Conservation (phyloP, 1,284 basidiomycete species). For the Austroboletus novae-zelandiae region DNA sequence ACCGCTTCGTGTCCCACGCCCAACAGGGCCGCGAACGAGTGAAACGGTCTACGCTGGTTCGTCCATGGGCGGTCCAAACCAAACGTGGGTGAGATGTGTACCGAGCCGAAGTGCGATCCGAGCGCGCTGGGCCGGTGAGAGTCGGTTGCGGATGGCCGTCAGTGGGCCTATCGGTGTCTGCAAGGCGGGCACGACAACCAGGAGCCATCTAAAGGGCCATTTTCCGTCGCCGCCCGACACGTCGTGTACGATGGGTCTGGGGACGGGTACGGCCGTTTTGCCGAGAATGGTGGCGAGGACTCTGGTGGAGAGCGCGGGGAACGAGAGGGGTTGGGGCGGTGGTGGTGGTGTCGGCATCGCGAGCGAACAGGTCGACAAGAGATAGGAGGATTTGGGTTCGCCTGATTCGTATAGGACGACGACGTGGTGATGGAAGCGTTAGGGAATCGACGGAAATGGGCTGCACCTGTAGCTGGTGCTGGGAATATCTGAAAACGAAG, state of each 20-base stretch:
- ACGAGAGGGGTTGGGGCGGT: conserved; percentile 11
- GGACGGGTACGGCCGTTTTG: too few relatives aligned
- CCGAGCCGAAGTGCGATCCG: too few relatives aligned
- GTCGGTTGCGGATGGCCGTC: too few relatives aligned
- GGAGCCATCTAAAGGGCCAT: too few relatives aligned
- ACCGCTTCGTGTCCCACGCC: conserved; percentile 27
- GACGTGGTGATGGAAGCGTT: not conserved
- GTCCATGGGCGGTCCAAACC: conserved; percentile 55
- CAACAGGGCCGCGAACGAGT: conserved; percentile 13
- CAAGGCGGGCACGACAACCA: too few relatives aligned
- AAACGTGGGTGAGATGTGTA: conserved; percentile 56
- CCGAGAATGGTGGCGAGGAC: conserved; percentile 22
- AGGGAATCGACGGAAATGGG: not conserved
- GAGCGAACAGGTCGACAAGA: conserved; percentile 22
- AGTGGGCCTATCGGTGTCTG: too few relatives aligned
- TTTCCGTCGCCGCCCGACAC: too few relatives aligned
- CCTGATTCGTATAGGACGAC: conserved; percentile 8
- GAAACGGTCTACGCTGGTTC: conserved; percentile 12
- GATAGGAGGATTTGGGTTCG: conserved; percentile 14
- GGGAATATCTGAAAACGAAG: conserved; percentile 19
- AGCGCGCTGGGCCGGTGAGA: too few relatives aligned
- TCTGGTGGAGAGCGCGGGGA: conserved; percentile 20
- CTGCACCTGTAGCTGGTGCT: conserved; percentile 26
- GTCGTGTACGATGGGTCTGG: too few relatives aligned
- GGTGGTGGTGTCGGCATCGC: not conserved